Conservation (phyloP, 352 stramenopile species). For the Globisporangium nunn region DNA sequence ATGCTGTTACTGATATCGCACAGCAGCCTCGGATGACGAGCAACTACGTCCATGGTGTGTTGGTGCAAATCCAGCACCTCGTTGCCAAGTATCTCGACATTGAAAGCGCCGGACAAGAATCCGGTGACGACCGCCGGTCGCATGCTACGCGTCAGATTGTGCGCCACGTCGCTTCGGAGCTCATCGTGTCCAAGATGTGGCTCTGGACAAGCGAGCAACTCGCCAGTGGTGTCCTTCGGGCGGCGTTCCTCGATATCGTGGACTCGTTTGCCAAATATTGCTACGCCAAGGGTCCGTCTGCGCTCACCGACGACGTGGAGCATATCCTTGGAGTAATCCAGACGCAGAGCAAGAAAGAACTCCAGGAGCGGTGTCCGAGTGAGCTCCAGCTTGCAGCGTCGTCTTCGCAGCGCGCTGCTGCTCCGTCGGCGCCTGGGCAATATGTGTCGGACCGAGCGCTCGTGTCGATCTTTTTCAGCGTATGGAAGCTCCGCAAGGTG, state of each 20-base stretch:
- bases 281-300: conserved; percentile 8
- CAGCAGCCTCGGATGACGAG: conserved; percentile 19
- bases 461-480: conserved; percentile 40
- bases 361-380: conserved; percentile 18
- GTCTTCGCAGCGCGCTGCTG: neutral
- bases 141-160: conserved; percentile 20
- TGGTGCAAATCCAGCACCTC: conserved; percentile 53
- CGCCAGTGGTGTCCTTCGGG: conserved; percentile 34
- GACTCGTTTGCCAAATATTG: conserved; percentile 34
- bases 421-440: conserved; percentile 17
- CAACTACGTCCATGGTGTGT: conserved; percentile 59
- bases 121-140: conserved; percentile 3
- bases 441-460: conserved; percentile 40
- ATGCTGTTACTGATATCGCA: neutral
- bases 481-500: conserved; percentile 7
- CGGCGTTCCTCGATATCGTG: conserved; percentile 43
- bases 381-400: neutral
- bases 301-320: conserved; percentile 11
- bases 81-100: conserved; percentile 29
- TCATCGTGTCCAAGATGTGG: conserved; percentile 44
- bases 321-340: conserved; percentile 15
- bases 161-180: conserved; percentile 18
- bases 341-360: conserved; percentile 21
- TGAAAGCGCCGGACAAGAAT: neutral
- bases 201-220: conserved; percentile 25